Base-by-base conservation (phyloP, 805 yeast genomes). In the Yamadazyma nakazawae region DNA sequence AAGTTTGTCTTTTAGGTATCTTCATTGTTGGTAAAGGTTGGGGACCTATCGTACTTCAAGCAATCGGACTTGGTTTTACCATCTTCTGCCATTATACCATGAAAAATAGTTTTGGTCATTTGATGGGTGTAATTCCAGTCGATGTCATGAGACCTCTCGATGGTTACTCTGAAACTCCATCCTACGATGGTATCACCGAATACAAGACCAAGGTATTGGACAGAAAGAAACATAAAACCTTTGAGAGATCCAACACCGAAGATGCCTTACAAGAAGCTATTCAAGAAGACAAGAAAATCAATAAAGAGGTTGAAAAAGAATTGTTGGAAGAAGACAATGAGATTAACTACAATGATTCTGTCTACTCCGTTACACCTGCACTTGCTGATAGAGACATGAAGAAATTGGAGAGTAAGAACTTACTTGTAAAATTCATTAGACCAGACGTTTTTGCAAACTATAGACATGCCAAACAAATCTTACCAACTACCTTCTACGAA, bases 21-120 rank as follows among this genome's bases (percentile, higher is more conserved):
- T 91, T 89, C 62, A 87, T 81, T 14, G 95, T 92, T 46, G 90
- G 95, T 51, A 88, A 88, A 73, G 85, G 95, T 36, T 92, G 97
- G 97, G 98, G 97, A 38, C 96, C 97, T 32, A 76, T 90, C 53
- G 87, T 84, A 2, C 67, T 92, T 45, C 88, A 86, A 63, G 82
- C 81, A 1, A 73, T 91, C 43, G 72, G 85, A 36, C 57, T 88
- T 12, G 78, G 76, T 8, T 64, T 76, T 53, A 88, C 97, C 0
- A 77, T 78, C 3, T 84, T 88, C 60, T 74, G 79, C 48, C 97
- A 92, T 58, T 14, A 80, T 26, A 77, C 80, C 52, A 64, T 92
- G 60, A 79, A 75, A 51, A 51, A 60, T 8, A 88, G 97, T 0
- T 88, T 89, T 60, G 84, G 77, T 47, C 73, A 76, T 11, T 70